These are phyloP conservation scores for Phytophthora pluvialis DNA, from an alignment of 352 stramenopile genomes.

Conservation along the genomic window DNA sequence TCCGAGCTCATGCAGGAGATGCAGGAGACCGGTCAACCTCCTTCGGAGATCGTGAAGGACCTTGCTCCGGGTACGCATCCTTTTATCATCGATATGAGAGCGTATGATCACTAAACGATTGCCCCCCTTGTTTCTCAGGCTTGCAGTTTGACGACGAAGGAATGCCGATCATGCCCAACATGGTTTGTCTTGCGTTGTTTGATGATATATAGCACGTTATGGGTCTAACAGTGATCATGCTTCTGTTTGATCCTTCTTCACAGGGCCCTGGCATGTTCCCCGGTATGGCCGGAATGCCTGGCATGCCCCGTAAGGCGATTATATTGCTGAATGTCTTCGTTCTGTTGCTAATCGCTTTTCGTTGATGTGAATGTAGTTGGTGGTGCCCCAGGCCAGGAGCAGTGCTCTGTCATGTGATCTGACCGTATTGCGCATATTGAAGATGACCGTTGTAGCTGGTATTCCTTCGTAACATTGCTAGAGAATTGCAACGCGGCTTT, in stretches of 20 bases:
- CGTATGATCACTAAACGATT: not conserved
- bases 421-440: conserved; percentile 17
- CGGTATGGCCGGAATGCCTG: conserved; percentile 83
- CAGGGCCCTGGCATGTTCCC: conserved; percentile 82
- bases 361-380: conserved; percentile 42
- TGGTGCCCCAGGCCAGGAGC: conserved; percentile 65
- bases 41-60: conserved; percentile 98
- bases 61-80: conserved; percentile 88
- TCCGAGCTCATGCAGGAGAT: conserved; percentile 98
- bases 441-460: conserved; percentile 26
- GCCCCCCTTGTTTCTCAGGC: conserved; percentile 32
- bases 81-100: not conserved
- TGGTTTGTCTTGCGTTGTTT: conserved; percentile 53
- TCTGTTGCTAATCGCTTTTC: conserved; percentile 11
- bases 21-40: conserved; percentile 94
- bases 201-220: not conserved
- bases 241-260: not conserved
- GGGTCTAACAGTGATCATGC: conserved; percentile 1
- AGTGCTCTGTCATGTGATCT: conserved; percentile 77
- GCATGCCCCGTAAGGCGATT: conserved; percentile 68
- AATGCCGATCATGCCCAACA: conserved; percentile 96
- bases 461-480: conserved; percentile 34
- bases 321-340: not conserved
- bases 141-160: conserved; percentile 97
- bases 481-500: conserved; percentile 28